Conservation (phyloP, 2,329 filamentous ascomycete genomes). For the Purpureocillium takamizusanense region DNA sequence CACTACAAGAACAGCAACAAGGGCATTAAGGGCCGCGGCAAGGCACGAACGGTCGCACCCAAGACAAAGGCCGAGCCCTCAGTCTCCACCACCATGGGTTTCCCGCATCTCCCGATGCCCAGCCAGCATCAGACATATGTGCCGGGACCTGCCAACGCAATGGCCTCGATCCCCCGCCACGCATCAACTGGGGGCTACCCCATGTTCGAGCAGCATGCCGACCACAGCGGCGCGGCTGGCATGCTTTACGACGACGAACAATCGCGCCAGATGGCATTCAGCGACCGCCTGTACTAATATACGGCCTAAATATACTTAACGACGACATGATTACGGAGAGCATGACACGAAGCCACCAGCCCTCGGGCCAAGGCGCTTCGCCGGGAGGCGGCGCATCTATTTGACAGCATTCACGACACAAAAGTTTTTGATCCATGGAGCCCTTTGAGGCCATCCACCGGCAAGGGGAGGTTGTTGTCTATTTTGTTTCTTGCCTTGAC, state of each 20-base stretch:
- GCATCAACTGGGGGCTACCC: conserved; percentile 27
- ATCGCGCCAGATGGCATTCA: conserved; percentile 28
- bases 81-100: neutral
- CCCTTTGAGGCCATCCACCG: neutral
- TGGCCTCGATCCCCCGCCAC: conserved; percentile 19
- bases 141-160: conserved; percentile 14
- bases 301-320: conserved; percentile 1
- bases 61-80: conserved; percentile 18
- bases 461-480: neutral
- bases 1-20: conserved; percentile 99
- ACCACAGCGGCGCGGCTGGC: conserved; percentile 15
- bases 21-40: conserved; percentile 92
- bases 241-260: conserved; percentile 37
- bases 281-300: conserved; percentile 33
- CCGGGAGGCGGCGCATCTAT: neutral
- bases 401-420: neutral
- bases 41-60: conserved; percentile 58
- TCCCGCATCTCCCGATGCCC: conserved; percentile 17
- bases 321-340: conserved; percentile 7
- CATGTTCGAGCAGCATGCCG: conserved; percentile 37
- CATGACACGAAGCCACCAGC: neutral
- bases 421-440: neutral
- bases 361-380: neutral
- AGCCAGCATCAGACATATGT: conserved; percentile 12
- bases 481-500: neutral